Evolutionary conservation across 345 rosid species (phyloP), one percentile per base, ranked within the genome.

Genomic region (Durio zibethinus): DNA sequence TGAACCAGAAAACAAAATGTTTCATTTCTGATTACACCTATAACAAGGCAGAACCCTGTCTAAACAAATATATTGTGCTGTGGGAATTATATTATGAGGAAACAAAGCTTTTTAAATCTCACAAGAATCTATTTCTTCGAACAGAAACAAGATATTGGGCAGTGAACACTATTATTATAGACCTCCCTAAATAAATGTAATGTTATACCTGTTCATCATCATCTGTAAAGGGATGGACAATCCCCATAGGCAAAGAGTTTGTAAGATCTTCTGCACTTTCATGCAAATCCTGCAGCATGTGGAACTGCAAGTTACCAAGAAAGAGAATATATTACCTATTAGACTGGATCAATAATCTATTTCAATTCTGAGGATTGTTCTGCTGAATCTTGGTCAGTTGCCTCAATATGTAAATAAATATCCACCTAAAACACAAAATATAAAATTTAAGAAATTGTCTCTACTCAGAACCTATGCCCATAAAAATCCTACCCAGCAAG

Each of bases 181-280:
- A 40, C 12, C 47, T n/a, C 21, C 0, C 33, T 8, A 61, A 59
- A 14, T 40, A 36, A 52, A 14, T 5, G 29, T 53, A 23, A 77
- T 20, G 40, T 29, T 27, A 36, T 80, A 90, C 92, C 94, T 86
- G 89, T 35, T 89, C 92, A 80, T 88, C 91, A 65, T 87, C 90
- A 81, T 87, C 88, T 18, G 79, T 91, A 25, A 92, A 80, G 53
- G 90, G 84, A 77, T 82, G 81, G 63, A 84, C 82, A 69, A 84
- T 82, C 73, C 80, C 84, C 82, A 82, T 70, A 38, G 86, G 85
- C 77, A 84, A 66, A 5, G 82, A 77, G 79, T 64, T 72, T 8
- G 88, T 78, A 11, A 85, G 77, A 73, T 84, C 87, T 40, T 82
- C 88, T 36, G 74, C 76, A 60, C 79, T 72, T 72, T 81, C 87